Conservation (phyloP, 805 yeast species). For the Kurtzmaniella fragi region DNA sequence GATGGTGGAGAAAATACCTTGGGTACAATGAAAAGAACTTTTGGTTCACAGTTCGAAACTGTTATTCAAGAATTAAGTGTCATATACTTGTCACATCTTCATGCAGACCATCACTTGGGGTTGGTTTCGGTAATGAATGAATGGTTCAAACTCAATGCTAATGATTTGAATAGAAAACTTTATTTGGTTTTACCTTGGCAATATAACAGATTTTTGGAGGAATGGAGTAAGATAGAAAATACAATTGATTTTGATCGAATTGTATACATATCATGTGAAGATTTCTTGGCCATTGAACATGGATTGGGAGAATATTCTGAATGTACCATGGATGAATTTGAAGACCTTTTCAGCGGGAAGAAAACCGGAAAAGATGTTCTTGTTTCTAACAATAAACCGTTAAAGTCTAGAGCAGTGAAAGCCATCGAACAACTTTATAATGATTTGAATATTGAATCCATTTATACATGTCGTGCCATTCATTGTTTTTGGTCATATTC, state of each 20-base stretch:
- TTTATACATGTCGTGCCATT: slow-evolving; percentile 67
- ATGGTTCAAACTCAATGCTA: slow-evolving; percentile 50
- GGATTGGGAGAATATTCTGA: slow-evolving; percentile 28
- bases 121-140: slow-evolving; percentile 59
- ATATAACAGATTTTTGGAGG: slow-evolving; percentile 59
- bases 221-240: slow-evolving; percentile 55
- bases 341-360: slow-evolving; percentile 13
- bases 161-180: slow-evolving; percentile 29
- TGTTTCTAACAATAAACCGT: slow-evolving; percentile 9
- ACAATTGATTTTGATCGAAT: slow-evolving; percentile 38
- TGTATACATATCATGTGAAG: slow-evolving; percentile 56
- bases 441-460: slow-evolving; percentile 37
- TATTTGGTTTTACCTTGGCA: slow-evolving; percentile 74
- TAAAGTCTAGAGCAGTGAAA: slow-evolving; percentile 21
- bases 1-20: slow-evolving; percentile 97
- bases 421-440: slow-evolving; percentile 30
- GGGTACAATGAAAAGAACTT: slow-evolving; percentile 63
- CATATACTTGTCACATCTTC: slow-evolving; percentile 81
- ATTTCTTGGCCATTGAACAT: slow-evolving; percentile 32
- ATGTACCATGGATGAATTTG: slow-evolving; percentile 25
- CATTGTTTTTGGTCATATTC: slow-evolving; percentile 84
- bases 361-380: slow-evolving; percentile 13
- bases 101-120: slow-evolving; percentile 97
- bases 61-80: slow-evolving; percentile 59
- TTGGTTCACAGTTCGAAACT: slow-evolving; percentile 35